These are phyloP conservation scores for Sporisorium scitamineum DNA, from an alignment of 1,284 basidiomycete species.

Conservation along the genomic window DNA sequence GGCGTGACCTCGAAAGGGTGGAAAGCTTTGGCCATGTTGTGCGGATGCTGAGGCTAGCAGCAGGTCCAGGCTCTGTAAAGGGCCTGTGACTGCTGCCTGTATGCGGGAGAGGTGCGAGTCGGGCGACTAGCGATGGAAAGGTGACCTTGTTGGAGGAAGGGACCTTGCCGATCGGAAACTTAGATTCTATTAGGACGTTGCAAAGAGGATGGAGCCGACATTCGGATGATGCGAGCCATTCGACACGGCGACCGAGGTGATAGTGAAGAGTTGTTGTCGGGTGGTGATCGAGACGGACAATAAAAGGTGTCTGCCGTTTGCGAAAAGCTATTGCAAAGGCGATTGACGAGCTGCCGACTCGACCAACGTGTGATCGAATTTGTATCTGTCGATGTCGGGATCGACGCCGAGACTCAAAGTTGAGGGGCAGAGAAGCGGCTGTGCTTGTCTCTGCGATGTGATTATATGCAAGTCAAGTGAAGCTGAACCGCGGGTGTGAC, in stretches of 20 bases:
- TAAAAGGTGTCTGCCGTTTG: too few relatives aligned
- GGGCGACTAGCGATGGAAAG: too few relatives aligned
- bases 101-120: too few relatives aligned
- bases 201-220: constrained; percentile 33
- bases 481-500: neutral
- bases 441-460: constrained; percentile 1
- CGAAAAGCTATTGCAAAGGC: too few relatives aligned
- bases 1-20: constrained; percentile 65
- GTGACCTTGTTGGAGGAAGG: neutral
- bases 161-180: neutral
- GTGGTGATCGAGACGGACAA: neutral
- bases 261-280: neutral
- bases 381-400: neutral
- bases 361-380: neutral
- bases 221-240: constrained; percentile 24
- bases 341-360: neutral
- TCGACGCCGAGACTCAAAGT: neutral
- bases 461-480: neutral
- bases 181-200: constrained; percentile 20
- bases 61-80: neutral
- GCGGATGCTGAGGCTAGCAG: neutral
- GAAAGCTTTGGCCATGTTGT: constrained; percentile 55
- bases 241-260: neutral
- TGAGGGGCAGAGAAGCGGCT: neutral
- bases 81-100: neutral